Base-by-base conservation (phyloP, 768 basidiomycete genomes). In the Amanita rubescens region DNA sequence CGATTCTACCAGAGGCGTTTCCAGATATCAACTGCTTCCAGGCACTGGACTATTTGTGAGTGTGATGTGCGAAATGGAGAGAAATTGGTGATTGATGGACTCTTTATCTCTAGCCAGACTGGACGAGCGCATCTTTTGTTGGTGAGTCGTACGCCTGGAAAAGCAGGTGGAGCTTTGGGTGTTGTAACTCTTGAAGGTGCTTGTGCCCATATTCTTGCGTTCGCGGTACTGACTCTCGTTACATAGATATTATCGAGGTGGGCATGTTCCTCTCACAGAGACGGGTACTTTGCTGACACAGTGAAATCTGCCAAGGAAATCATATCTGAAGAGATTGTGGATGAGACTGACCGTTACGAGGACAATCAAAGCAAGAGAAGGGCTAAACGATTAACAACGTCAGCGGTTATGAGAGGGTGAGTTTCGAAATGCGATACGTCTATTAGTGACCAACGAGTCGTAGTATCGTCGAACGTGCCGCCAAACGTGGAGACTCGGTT, bases 1-100 rank as follows among this genome's bases (percentile, higher is more conserved):
- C 88, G 0, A 85, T 95, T 24, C 68, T 98, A 12, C 95, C 95
- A 0, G 95, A 98, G 69, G 94, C 94, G 4, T 74, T 74, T 38
- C 91, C 92, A 0, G 77, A 80, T 9, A 94, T 96, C 64, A 94
- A 91, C 61, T 96, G 90, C 62, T 92, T 96, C 73, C 92, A 97
- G 65, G 93, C 93, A 0, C 69, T 97, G 42, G 93, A 96, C 65
- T 95, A 94, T 64, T 94, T 90, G 88, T 90, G 61, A 34, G 80
- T 57, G 9, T 5, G 5, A 15, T 3, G 11, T 22, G 25, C 10
- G 19, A 25, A 17, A 17, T n/a, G n/a, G 11, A 20, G 7, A 11
- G 22, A 10, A 9, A 3, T 2, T 32, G 30, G 11, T 41, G 19
- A n/a, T 20, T 37, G 20, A 33, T 45, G 14, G 41, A 35, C 25